Conservation (phyloP, 75 land plant species). For the Chamaecyparis obtusa region DNA sequence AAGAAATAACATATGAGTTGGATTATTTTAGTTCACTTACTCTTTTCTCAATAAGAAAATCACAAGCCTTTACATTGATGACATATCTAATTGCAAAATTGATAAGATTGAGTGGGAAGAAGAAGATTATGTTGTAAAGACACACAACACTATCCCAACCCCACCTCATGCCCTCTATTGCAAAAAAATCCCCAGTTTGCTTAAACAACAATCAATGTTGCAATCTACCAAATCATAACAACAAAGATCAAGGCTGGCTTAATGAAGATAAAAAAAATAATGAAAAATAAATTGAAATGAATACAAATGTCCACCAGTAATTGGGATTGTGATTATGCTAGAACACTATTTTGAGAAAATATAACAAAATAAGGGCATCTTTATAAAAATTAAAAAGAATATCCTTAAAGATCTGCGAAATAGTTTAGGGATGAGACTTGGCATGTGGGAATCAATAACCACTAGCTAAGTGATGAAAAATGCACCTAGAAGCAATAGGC, state of each 20-base stretch:
- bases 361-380: background rate
- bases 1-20: no score
- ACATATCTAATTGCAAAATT: no score
- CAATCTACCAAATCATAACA: conserved; percentile 18
- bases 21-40: conserved; percentile 19
- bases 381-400: background rate
- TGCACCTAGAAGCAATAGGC: conserved; percentile 48
- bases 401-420: background rate
- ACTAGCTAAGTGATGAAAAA: conserved; percentile 66
- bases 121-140: conserved; percentile 71
- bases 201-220: conserved; percentile 27
- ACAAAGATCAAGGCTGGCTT: background rate
- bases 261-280: background rate
- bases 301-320: no score
- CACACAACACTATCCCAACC: conserved; percentile 67
- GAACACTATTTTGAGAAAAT: background rate
- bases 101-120: no score
- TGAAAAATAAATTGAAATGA: background rate
- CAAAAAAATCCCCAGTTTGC: conserved; percentile 43
- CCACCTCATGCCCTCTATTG: conserved; percentile 54
- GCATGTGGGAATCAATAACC: conserved; percentile 6
- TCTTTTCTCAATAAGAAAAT: conserved; percentile 46
- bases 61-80: no score
- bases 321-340: background rate
- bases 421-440: background rate